Percentiles rank a stretch among this genome's conserved stretches.
phyloP scores from a whole-genome alignment of 306 rosid species.

The Dalbergia cultrata region DNA sequence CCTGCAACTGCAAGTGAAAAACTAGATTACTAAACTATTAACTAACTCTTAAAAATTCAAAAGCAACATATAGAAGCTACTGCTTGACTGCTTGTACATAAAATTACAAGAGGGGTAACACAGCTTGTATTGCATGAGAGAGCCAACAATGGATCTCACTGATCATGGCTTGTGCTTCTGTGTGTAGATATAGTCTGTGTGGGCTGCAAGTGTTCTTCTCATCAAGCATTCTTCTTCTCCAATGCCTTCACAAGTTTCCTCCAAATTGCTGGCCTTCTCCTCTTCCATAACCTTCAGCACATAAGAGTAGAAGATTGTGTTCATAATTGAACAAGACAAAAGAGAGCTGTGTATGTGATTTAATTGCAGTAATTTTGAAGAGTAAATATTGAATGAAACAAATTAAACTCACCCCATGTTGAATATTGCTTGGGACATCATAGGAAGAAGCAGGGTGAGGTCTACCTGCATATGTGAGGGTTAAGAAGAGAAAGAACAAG shows the following conservation, averaged over 20 bases:
- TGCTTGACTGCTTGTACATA: not conserved
- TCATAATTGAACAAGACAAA: not conserved
- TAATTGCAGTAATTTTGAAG: constrained; percentile 8
- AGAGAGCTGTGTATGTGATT: not conserved
- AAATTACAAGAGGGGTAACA: not conserved
- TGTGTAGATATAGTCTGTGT: constrained; percentile 77
- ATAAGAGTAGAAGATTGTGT: not conserved
- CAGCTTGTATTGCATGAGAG: not conserved
- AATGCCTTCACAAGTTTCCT: constrained; percentile 69
- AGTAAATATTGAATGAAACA: not conserved
- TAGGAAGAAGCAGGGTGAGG: constrained; percentile 44
- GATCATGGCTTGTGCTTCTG: constrained; percentile 61
- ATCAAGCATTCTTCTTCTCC: constrained; percentile 75
- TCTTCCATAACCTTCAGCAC: constrained; percentile 54
- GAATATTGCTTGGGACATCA: constrained; percentile 11
- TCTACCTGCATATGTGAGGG: constrained; percentile 31
- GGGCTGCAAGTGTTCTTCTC: constrained; percentile 84
- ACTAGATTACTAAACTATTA: not conserved
- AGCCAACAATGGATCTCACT: not conserved
- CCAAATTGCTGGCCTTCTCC: constrained; percentile 45
- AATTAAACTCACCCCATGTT: constrained; percentile 45
- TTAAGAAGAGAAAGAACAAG: constrained; percentile 40
- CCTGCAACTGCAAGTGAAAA: constrained; percentile 29
- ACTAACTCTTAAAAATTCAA: not conserved
- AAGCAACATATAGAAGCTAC: constrained; percentile 3